Conservation (phyloP, 495 filamentous ascomycete genomes). For the Neohortaea acidophila region DNA sequence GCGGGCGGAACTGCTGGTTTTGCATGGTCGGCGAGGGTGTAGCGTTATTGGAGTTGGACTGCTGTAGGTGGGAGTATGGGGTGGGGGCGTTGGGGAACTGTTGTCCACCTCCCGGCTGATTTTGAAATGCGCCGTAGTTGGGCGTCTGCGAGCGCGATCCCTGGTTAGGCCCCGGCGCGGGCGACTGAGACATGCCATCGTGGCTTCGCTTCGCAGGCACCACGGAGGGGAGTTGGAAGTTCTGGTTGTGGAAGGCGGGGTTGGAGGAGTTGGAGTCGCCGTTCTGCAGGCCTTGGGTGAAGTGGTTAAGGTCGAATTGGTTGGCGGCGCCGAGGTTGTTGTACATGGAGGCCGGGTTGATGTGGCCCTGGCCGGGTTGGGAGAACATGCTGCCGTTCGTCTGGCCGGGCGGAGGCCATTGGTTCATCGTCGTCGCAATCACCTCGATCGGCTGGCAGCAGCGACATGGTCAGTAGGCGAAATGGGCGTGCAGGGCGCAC, state of each 20-base stretch:
- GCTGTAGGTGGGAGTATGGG: conserved; percentile 69
- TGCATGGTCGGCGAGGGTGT: conserved; percentile 74
- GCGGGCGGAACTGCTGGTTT: conserved; percentile 55
- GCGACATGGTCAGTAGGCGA: conserved; percentile 1
- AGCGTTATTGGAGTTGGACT: conserved; percentile 62
- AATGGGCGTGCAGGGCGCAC: neutral
- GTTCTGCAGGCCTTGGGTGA: conserved; percentile 62
- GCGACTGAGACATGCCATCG: conserved; percentile 70
- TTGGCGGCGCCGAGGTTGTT: conserved; percentile 2
- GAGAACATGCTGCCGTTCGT: conserved; percentile 8
- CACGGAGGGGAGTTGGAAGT: conserved; percentile 64
- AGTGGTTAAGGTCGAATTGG: conserved; percentile 39
- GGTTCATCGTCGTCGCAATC: conserved; percentile 14
- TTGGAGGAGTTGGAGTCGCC: conserved; percentile 64
- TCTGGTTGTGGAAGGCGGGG: conserved; percentile 58
- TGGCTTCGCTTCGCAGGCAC: conserved; percentile 78
- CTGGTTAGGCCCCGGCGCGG: conserved; percentile 26
- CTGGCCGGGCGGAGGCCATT: conserved; percentile 7
- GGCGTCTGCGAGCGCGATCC: conserved; percentile 82
- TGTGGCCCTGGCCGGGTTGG: neutral
- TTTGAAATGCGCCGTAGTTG: conserved; percentile 52
- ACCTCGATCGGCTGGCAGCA: neutral
- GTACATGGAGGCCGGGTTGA: conserved; percentile 12
- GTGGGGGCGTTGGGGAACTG: conserved; percentile 40
- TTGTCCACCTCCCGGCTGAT: conserved; percentile 44